Evolutionary conservation across 1,284 basidiomycete species (phyloP).

Genomic region (Cutaneotrichosporon cavernicola): DNA sequence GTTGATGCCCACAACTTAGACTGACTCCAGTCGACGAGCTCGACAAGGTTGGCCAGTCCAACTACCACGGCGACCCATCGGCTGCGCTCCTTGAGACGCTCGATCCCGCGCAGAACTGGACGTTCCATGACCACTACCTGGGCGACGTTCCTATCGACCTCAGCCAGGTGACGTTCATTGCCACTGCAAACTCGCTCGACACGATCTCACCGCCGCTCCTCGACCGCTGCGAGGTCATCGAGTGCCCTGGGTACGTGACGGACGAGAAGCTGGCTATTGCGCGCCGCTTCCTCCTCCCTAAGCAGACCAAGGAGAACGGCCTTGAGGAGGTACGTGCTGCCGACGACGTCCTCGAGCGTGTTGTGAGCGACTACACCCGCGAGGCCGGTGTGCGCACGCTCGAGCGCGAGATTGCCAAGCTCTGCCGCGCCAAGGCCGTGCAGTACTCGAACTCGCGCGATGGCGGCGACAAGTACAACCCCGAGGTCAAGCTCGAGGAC

Average conservation of each 20-base stretch:
- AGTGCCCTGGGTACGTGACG: constrained; percentile 91
- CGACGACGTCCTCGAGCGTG: constrained; percentile 69
- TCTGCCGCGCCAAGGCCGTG: constrained; percentile 82
- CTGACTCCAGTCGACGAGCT: constrained; percentile 72
- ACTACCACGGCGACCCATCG: constrained; percentile 74
- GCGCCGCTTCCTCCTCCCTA: constrained; percentile 82
- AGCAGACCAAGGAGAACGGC: constrained; percentile 89
- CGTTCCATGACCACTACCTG: constrained; percentile 79
- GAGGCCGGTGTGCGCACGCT: constrained; percentile 92
- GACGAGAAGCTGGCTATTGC: constrained; percentile 94
- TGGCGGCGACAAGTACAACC: constrained; percentile 58
- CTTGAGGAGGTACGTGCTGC: constrained; percentile 71
- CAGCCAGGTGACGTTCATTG: constrained; percentile 91
- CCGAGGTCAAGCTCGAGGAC: constrained; percentile 66
- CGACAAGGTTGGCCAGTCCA: constrained; percentile 65
- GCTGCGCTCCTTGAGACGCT: constrained; percentile 94
- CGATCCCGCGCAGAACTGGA: constrained; percentile 95
- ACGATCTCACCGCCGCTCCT: constrained; percentile 93
- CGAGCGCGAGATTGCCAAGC: constrained; percentile 79
- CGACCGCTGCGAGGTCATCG: constrained; percentile 94
- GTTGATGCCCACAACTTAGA: neutral
- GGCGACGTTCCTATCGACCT: constrained; percentile 96
- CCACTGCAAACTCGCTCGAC: constrained; percentile 77
- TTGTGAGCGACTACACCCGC: constrained; percentile 93
- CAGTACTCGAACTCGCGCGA: constrained; percentile 64